These are phyloP conservation scores for Jamesozyma rosinii DNA, from an alignment of 805 yeast genomes.

Conservation along the genomic window DNA sequence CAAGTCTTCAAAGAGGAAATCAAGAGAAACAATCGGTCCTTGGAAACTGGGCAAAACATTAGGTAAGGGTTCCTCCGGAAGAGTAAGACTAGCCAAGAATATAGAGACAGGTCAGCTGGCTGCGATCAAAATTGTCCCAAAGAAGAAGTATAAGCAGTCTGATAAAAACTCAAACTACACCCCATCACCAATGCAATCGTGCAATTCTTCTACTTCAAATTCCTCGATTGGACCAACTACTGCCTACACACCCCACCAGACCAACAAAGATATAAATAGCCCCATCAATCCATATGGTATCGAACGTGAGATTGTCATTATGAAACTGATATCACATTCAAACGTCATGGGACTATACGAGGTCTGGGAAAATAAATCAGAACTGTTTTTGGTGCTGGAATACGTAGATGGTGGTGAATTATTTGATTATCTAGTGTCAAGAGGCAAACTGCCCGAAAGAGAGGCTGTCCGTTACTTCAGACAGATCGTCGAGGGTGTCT, in stretches of 20 bases:
- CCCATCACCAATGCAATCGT: conserved; percentile 3
- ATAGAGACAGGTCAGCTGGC: conserved; percentile 62
- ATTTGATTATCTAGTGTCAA: conserved; percentile 59
- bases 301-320: conserved; percentile 92
- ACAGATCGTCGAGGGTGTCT: conserved; percentile 69
- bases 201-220: conserved; percentile 8
- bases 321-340: conserved; percentile 90
- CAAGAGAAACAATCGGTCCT: conserved; percentile 54
- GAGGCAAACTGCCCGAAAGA: conserved; percentile 61
- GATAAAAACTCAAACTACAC: neutral
- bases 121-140: conserved; percentile 76
- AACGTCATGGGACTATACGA: conserved; percentile 89
- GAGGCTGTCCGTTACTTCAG: conserved; percentile 70
- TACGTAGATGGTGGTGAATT: conserved; percentile 86
- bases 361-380: conserved; percentile 96
- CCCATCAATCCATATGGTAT: conserved; percentile 69
- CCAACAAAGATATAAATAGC: conserved; percentile 8
- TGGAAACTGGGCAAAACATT: conserved; percentile 74
- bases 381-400: conserved; percentile 67
- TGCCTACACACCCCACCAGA: conserved; percentile 2
- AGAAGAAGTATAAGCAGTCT: conserved; percentile 30
- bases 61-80: conserved; percentile 77
- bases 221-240: conserved; percentile 12
- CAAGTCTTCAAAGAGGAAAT: conserved; percentile 25
- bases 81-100: conserved; percentile 69